Evolutionary conservation across 2,329 filamentous ascomycete species (phyloP).

Genomic region (Curvularia sp.): DNA sequence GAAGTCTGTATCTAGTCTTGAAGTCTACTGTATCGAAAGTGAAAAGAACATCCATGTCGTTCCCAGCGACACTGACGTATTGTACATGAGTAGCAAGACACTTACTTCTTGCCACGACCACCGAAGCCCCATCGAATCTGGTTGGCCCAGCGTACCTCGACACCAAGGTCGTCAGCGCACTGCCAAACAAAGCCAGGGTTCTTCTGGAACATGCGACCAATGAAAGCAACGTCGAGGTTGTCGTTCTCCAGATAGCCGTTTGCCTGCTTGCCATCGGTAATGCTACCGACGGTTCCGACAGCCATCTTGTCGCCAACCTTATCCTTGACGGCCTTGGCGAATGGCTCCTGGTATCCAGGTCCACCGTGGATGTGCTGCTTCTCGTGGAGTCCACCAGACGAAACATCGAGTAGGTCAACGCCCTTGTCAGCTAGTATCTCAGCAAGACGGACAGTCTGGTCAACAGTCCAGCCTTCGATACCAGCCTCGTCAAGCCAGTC

Average conservation of each 20-base stretch:
- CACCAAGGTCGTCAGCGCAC: conserved; percentile 74
- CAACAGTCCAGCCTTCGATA: conserved; percentile 69
- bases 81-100: conserved; percentile 2
- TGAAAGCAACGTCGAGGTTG: conserved; percentile 71
- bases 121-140: conserved; percentile 71
- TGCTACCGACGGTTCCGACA: conserved; percentile 77
- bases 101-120: conserved; percentile 54
- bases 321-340: conserved; percentile 75
- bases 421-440: conserved; percentile 72
- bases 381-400: conserved; percentile 73
- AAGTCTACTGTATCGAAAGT: neutral
- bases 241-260: conserved; percentile 44
- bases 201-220: conserved; percentile 79
- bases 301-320: conserved; percentile 74
- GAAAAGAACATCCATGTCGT: neutral
- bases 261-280: conserved; percentile 73
- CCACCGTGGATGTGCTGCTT: conserved; percentile 66
- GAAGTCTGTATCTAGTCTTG: neutral
- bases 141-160: conserved; percentile 74
- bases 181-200: conserved; percentile 80
- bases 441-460: conserved; percentile 70
- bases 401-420: conserved; percentile 84
- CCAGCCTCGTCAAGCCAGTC: conserved; percentile 75
- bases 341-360: conserved; percentile 75
- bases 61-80: neutral